A percentile compares a stretch with the other conserved stretches of the same genome.
Evolutionary conservation across 1,139 yeast genomes (phyloP).

Genomic region (Blastobotrys elegans): DNA sequence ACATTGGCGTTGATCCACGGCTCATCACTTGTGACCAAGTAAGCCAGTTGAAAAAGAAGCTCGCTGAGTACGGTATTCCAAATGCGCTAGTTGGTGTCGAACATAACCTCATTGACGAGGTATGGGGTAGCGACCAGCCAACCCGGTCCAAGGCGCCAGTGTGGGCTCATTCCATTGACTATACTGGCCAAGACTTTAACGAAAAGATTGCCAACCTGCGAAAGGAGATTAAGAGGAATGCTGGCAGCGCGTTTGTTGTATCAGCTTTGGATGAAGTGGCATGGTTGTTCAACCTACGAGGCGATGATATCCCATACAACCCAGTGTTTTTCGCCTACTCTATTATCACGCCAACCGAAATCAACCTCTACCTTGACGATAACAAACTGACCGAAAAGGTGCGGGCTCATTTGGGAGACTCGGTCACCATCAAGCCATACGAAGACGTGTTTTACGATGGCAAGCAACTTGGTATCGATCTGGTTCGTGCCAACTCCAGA

Average conservation of each 20-base stretch:
- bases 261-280: constrained; percentile 87
- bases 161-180: constrained; percentile 30
- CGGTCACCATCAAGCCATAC: constrained; percentile 35
- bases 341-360: constrained; percentile 55
- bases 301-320: constrained; percentile 77
- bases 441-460: constrained; percentile 33
- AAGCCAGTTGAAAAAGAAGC: constrained; percentile 33
- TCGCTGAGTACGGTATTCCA: constrained; percentile 31
- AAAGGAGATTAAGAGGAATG: constrained; percentile 40
- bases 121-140: constrained; percentile 57
- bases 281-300: constrained; percentile 86
- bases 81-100: constrained; percentile 59
- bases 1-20: constrained; percentile 62
- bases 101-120: constrained; percentile 66
- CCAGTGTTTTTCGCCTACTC: constrained; percentile 88
- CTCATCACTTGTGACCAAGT: constrained; percentile 52
- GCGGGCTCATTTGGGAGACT: constrained; percentile 25
- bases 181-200: constrained; percentile 40
- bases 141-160: constrained; percentile 32
- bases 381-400: constrained; percentile 49
- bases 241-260: constrained; percentile 48
- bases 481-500: constrained; percentile 24
- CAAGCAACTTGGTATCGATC: constrained; percentile 34
- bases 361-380: constrained; percentile 65
- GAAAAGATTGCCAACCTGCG: constrained; percentile 45